These are phyloP conservation scores for Cicer arietinum DNA, from an alignment of 306 rosid genomes.

Conservation along the genomic window DNA sequence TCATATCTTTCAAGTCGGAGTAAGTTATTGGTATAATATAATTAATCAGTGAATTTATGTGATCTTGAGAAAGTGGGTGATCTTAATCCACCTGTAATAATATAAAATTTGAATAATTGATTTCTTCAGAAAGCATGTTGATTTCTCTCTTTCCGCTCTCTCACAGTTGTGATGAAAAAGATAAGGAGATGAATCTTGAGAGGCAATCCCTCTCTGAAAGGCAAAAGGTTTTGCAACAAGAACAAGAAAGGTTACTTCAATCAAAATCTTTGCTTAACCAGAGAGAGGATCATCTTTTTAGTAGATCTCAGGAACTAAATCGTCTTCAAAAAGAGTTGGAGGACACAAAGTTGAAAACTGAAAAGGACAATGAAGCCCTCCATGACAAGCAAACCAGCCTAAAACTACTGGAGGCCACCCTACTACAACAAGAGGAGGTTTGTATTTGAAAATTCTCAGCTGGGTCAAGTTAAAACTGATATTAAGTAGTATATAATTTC, in stretches of 20 bases:
- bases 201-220: constrained; percentile 84
- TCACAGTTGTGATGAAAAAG: constrained; percentile 84
- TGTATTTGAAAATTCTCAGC: constrained; percentile 26
- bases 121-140: constrained; percentile 30
- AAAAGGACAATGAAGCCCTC: constrained; percentile 62
- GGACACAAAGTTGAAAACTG: constrained; percentile 56
- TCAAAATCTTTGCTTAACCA: constrained; percentile 80
- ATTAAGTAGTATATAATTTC: constrained; percentile 28
- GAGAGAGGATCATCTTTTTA: constrained; percentile 72
- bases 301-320: constrained; percentile 73
- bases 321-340: constrained; percentile 77
- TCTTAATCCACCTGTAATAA: constrained; percentile 28
- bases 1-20: constrained; percentile 79
- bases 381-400: constrained; percentile 66
- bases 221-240: constrained; percentile 77
- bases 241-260: constrained; percentile 85
- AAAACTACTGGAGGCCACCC: constrained; percentile 62
- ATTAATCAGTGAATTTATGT: not conserved
- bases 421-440: constrained; percentile 79
- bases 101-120: constrained; percentile 33
- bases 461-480: constrained; percentile 35
- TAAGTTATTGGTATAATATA: constrained; percentile 49
- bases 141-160: constrained; percentile 20
- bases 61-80: constrained; percentile 10
- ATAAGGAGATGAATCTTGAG: constrained; percentile 76